These are phyloP conservation scores for Monilinia aucupariae DNA, from an alignment of 2,329 filamentous ascomycete genomes.

Conservation along the genomic window DNA sequence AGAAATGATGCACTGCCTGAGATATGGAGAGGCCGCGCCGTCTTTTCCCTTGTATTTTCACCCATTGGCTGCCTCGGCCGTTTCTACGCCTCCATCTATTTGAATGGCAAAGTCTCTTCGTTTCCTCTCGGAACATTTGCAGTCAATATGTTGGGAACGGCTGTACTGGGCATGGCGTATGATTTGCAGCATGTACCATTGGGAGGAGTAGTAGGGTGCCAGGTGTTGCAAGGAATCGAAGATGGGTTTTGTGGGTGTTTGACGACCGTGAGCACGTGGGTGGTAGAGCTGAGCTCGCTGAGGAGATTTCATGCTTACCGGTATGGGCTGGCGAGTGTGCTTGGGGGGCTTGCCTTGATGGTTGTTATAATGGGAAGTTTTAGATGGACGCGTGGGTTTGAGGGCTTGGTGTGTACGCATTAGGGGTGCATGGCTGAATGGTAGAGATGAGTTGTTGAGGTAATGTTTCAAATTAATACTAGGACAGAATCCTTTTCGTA, in stretches of 20 bases:
- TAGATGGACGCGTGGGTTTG: conserved; percentile 60
- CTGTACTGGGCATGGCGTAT: conserved; percentile 68
- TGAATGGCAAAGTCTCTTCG: conserved; percentile 61
- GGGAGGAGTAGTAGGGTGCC: conserved; percentile 55
- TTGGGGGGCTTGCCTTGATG: conserved; percentile 52
- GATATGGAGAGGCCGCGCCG: conserved; percentile 67
- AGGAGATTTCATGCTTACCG: conserved; percentile 56
- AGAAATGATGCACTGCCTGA: conserved; percentile 42
- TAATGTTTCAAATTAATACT: neutral
- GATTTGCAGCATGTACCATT: conserved; percentile 66
- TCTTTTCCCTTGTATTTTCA: conserved; percentile 77
- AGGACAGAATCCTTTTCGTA: neutral
- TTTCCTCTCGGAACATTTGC: conserved; percentile 85
- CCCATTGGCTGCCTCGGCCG: conserved; percentile 71
- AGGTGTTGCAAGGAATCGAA: conserved; percentile 60
- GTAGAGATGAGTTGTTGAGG: neutral
- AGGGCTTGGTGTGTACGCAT: conserved; percentile 28
- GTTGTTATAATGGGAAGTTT: conserved; percentile 71
- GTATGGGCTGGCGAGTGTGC: conserved; percentile 60
- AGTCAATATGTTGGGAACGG: conserved; percentile 74
- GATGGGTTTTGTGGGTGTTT: conserved; percentile 64
- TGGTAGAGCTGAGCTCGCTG: conserved; percentile 52
- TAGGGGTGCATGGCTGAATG: conserved; percentile 15
- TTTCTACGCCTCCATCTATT: conserved; percentile 63
- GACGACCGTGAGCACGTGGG: conserved; percentile 65